Evolutionary conservation across 495 filamentous ascomycete genomes (phyloP).

Genomic region (Aspergillus cavernicola): DNA sequence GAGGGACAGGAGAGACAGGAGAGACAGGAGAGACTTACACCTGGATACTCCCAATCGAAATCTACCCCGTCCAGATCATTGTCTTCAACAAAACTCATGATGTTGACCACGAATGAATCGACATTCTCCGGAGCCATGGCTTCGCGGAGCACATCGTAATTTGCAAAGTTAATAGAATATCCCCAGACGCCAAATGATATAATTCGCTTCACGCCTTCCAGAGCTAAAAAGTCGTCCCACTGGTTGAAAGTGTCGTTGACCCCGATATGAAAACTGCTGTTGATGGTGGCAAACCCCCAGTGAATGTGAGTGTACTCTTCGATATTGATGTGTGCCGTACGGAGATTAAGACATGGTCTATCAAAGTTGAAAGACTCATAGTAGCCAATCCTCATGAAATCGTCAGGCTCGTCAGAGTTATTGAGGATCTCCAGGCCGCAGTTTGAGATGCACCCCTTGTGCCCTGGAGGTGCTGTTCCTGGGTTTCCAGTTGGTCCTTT

Average conservation of each 20-base stretch:
- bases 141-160: constrained; percentile 36
- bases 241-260: constrained; percentile 21
- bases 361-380: constrained; percentile 12
- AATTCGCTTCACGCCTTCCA: constrained; percentile 30
- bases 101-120: constrained; percentile 29
- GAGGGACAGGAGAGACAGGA: not conserved
- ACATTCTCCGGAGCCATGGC: constrained; percentile 33
- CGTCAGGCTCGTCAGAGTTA: not conserved
- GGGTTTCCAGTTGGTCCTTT: constrained; percentile 8
- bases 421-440: constrained; percentile 5
- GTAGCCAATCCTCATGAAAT: constrained; percentile 10
- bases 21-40: not conserved
- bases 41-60: constrained; percentile 43
- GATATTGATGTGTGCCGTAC: constrained; percentile 8
- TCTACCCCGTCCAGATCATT: constrained; percentile 37
- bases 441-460: constrained; percentile 10
- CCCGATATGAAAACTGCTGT: constrained; percentile 20
- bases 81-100: constrained; percentile 30
- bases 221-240: constrained; percentile 22
- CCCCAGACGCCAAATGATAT: constrained; percentile 49
- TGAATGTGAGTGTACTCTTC: constrained; percentile 41
- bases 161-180: constrained; percentile 33
- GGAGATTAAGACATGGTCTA: constrained; percentile 22
- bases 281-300: constrained; percentile 41
- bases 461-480: constrained; percentile 6